Conservation (phyloP, 148 eudicot genomes). For the Chenopodium suecicum region DNA sequence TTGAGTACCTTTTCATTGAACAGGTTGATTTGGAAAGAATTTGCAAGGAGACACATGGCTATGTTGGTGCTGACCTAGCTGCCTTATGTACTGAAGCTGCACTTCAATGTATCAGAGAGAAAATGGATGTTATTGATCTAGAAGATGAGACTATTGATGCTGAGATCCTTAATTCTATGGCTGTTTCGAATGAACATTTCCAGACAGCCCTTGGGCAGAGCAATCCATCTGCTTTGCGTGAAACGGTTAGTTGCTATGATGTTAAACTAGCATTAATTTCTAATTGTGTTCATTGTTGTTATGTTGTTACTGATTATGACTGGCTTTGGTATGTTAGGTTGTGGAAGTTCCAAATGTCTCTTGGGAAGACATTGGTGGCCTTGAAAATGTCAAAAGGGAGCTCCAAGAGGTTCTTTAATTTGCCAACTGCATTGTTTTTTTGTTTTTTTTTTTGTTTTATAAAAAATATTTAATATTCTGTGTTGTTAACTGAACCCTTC, state of each 20-base stretch:
- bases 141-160: conserved; percentile 50
- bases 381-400: conserved; percentile 44
- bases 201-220: conserved; percentile 39
- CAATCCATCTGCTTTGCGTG: conserved; percentile 43
- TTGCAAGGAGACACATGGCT: conserved; percentile 43
- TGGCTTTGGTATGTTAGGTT: conserved; percentile 21
- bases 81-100: conserved; percentile 51
- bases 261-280: background rate
- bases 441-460: no score
- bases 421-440: no score
- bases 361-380: conserved; percentile 50
- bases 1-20: background rate
- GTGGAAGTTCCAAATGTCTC: conserved; percentile 45
- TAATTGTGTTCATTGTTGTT: background rate
- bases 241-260: conserved; percentile 27
- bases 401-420: conserved; percentile 37
- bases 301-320: background rate
- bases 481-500: background rate
- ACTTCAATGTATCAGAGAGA: conserved; percentile 47
- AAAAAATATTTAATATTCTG: no score
- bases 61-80: conserved; percentile 47
- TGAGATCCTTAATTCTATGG: conserved; percentile 43
- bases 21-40: conserved; percentile 45
- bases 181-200: conserved; percentile 42
- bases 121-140: conserved; percentile 47